Conservation (phyloP, 192 early-diverging fungal genomes). For the Umbelopsis isabellina region DNA sequence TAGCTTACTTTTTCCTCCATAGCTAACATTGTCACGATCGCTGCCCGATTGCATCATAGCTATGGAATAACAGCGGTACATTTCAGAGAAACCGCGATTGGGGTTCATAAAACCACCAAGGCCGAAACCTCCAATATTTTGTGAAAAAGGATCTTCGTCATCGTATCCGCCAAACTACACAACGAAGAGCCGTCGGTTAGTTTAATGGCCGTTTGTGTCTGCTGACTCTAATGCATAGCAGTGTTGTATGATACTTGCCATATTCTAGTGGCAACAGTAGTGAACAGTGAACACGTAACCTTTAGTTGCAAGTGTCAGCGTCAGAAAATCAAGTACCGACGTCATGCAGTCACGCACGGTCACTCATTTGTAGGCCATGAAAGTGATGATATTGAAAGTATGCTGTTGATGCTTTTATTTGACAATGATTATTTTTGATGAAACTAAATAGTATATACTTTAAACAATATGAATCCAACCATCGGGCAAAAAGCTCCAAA, state of each 20-base stretch:
- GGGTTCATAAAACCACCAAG: conserved; percentile 33
- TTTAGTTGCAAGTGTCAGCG: background rate
- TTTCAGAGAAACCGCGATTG: conserved; percentile 52
- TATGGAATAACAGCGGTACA: conserved; percentile 72
- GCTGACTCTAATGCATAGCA: background rate
- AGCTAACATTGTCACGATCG: conserved; percentile 73
- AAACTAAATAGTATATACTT: too few species aligned
- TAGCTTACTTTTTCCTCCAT: conserved; percentile 78
- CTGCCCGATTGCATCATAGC: conserved; percentile 74
- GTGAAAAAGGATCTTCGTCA: conserved; percentile 39
- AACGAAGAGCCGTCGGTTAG: too few species aligned
- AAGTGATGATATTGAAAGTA: background rate
- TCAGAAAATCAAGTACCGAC: background rate
- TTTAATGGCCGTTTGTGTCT: too few species aligned
- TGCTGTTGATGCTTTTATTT: background rate
- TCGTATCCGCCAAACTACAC: conserved; percentile 30
- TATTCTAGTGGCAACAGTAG: background rate
- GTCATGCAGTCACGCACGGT: conserved; percentile 18
- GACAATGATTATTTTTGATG: too few species aligned
- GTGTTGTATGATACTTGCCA: background rate
- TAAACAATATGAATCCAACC: conserved; percentile 5
- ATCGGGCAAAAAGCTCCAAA: conserved; percentile 19
- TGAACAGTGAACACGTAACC: background rate
- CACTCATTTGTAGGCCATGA: background rate
- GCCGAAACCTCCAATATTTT: conserved; percentile 19